Evolutionary conservation across 208 protist species (phyloP).

Genomic region (Acanthamoeba polyphaga): DNA sequence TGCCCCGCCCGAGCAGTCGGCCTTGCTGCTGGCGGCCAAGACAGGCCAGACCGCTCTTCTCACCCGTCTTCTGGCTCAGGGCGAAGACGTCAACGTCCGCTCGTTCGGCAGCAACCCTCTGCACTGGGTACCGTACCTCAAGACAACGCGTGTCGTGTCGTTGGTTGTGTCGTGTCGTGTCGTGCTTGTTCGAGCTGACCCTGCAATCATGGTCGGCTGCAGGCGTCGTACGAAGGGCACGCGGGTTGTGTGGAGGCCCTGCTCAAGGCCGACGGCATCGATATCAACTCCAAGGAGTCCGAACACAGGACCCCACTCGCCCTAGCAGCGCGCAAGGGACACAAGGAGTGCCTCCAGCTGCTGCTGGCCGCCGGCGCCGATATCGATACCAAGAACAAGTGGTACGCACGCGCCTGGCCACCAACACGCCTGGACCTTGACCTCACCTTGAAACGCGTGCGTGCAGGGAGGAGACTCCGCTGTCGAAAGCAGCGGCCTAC

Average conservation of each 20-base stretch:
- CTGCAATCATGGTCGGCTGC: background rate
- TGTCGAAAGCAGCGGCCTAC: slow-evolving; percentile 39
- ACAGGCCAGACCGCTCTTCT: background rate
- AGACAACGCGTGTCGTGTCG: background rate
- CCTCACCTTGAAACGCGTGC: too few species aligned
- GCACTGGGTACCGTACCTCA: slow-evolving; percentile 9
- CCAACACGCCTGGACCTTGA: too few species aligned
- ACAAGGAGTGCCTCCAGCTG: slow-evolving; percentile 22
- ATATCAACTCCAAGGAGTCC: slow-evolving; percentile 16
- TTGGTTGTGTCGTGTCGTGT: too few species aligned
- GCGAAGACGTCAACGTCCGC: background rate
- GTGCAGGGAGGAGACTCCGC: slow-evolving; percentile 35
- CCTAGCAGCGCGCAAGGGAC: slow-evolving; percentile 58
- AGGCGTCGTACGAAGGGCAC: slow-evolving; percentile 29
- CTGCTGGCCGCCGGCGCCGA: slow-evolving; percentile 43
- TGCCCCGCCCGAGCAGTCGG: slow-evolving; percentile 19
- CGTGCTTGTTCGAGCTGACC: background rate
- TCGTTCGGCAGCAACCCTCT: slow-evolving; percentile 48
- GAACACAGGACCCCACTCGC: slow-evolving; percentile 40
- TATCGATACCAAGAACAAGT: slow-evolving; percentile 58
- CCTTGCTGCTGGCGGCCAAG: slow-evolving; percentile 24
- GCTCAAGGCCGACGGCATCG: slow-evolving; percentile 34
- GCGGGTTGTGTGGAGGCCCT: slow-evolving; percentile 16
- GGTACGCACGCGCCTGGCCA: background rate
- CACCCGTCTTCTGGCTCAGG: background rate